phyloP scores from a whole-genome alignment of 108 stramenopile species.

The Seminavis robusta region DNA sequence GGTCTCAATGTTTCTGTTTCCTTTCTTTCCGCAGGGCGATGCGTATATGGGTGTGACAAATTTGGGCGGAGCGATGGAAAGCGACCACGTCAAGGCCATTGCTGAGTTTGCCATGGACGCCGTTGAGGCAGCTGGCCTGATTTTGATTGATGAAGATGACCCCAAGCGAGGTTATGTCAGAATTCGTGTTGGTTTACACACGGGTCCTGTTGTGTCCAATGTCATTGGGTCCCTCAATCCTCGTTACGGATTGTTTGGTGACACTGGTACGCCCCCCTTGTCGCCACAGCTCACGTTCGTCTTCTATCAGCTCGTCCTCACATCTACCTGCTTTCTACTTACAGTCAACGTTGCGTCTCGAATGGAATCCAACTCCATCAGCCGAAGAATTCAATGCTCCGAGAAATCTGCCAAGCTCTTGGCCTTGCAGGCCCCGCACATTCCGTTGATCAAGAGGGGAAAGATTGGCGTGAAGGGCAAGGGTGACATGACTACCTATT shows the following conservation, averaged over 20 bases:
- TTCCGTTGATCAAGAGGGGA: conserved; percentile 22
- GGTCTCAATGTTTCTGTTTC: too few species aligned
- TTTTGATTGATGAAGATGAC: conserved; percentile 37
- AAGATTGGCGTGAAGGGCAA: conserved; percentile 60
- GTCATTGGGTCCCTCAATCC: conserved; percentile 72
- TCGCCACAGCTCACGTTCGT: too few species aligned
- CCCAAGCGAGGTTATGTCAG: conserved; percentile 20
- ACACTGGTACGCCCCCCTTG: too few species aligned
- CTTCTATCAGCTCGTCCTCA: too few species aligned
- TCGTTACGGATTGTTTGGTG: conserved; percentile 77
- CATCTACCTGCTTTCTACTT: too few species aligned
- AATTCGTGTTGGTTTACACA: conserved; percentile 50
- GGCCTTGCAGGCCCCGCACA: conserved; percentile 21
- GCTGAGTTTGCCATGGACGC: conserved; percentile 66
- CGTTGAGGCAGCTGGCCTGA: conserved; percentile 33
- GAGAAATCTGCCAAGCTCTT: conserved; percentile 33
- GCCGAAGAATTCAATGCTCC: conserved; percentile 40
- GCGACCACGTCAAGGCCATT: conserved; percentile 61
- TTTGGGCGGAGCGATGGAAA: conserved; percentile 36
- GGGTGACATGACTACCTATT: too few species aligned
- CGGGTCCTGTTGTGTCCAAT: conserved; percentile 66
- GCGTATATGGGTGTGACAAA: conserved; percentile 32
- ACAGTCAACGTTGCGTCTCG: conserved; percentile 65
- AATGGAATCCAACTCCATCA: conserved; percentile 41
- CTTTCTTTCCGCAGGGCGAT: too few species aligned